Evolutionary conservation across 148 eudicot species (phyloP), one percentile per base, ranked within the genome.

Genomic region (Amaranthus palmeri): DNA sequence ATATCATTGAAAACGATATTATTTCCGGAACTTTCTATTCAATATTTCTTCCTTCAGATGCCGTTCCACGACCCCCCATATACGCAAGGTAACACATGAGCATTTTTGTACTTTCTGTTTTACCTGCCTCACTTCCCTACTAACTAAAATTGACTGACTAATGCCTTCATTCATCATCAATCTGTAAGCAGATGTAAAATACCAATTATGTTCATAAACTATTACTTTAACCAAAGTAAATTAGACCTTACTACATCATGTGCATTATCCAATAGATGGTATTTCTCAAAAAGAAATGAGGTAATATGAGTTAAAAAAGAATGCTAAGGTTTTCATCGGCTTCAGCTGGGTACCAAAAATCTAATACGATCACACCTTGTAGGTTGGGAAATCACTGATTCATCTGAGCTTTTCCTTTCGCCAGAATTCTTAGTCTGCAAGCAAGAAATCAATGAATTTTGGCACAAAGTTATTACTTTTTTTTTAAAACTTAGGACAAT

Each of bases 81-180:
- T 88, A 88, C 64, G 99, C 99, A 76, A 96, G 97, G 88, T 92
- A 96, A n/a, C 87, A 90, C 99, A 96, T 96, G 54, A 96, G 93
- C 83, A 74, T 70, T 75, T 96, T 96, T 54, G 97, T 96, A 82
- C 95, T 96, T 85, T 96, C 99, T 43, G 99, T 96, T 88, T 96
- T 96, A 75, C 99, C 99, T 12, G 99, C 99, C 73, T 97, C 97
- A 83, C 99, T 96, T 83, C 92, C 99, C 99, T 97, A 81, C 99
- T 96, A 46, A 96, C 99, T 84, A 96, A 85, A 76, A 96, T 96
- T 18, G 99, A 87, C 84, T 96, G 96, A 79, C 99, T 96, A 73
- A 87, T 79, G 69, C 97, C 96, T 52, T 92, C 99, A 77, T 92
- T 87, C 63, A 92, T 90, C 99, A 96, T 96, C 63, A 88, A 89